phyloP scores from a whole-genome alignment of 2,329 filamentous ascomycete species.

The Tricladium varicosporioides region DNA sequence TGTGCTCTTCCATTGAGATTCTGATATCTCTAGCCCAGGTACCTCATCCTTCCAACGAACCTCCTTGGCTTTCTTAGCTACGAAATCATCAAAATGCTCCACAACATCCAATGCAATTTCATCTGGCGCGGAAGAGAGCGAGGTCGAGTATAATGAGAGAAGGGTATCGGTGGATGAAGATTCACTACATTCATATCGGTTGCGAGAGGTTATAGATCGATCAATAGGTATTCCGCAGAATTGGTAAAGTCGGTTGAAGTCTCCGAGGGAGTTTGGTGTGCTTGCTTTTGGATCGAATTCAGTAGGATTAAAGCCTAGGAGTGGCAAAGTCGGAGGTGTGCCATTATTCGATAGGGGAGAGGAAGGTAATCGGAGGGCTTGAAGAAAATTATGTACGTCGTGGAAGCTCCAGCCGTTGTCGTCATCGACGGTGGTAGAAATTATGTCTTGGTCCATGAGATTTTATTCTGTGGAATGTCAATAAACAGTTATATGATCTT shows the following conservation, averaged over 20 bases:
- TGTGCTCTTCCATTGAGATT: constrained; percentile 7
- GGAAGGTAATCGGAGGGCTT: not conserved
- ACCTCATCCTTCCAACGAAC: constrained; percentile 26
- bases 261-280: constrained; percentile 18
- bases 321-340: not conserved
- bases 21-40: constrained; percentile 1
- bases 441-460: not conserved
- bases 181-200: constrained; percentile 7
- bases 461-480: not conserved
- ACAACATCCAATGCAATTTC: not conserved
- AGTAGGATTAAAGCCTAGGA: not conserved
- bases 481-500: too few species aligned
- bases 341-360: not conserved
- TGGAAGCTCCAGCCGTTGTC: not conserved
- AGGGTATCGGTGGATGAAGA: constrained; percentile 14
- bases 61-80: constrained; percentile 13
- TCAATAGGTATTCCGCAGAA: constrained; percentile 20
- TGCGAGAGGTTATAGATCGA: not conserved
- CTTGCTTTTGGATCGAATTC: constrained; percentile 16
- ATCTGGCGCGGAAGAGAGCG: constrained; percentile 16
- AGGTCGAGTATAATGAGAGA: constrained; percentile 9
- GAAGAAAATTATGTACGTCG: not conserved
- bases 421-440: not conserved
- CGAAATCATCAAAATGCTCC: constrained; percentile 8
- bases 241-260: constrained; percentile 23